phyloP scores from a whole-genome alignment of 306 rosid species.

The Begonia peltatifolia region DNA sequence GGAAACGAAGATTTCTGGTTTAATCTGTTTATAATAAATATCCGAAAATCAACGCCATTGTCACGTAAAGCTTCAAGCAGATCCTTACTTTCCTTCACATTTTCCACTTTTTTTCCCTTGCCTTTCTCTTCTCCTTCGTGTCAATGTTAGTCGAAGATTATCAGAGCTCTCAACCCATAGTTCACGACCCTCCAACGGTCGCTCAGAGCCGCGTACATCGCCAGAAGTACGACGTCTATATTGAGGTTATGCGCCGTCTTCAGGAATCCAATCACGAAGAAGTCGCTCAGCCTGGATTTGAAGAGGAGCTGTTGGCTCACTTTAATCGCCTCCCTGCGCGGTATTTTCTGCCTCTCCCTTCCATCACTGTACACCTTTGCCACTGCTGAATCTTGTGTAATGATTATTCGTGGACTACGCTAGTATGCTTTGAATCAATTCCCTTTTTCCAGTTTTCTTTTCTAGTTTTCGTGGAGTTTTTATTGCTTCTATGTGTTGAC shows the following conservation, averaged over 20 bases:
- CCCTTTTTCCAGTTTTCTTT: neutral
- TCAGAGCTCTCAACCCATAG: no score
- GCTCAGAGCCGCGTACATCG: no score
- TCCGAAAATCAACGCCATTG: no score
- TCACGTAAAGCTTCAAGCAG: no score
- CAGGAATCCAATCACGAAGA: conserved; percentile 51
- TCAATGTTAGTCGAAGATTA: no score
- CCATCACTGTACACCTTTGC: neutral
- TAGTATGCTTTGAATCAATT: neutral
- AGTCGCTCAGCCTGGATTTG: conserved; percentile 58
- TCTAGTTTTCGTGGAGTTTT: neutral
- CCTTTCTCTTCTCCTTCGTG: no score
- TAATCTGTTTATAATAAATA: no score
- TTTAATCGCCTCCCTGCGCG: conserved; percentile 92
- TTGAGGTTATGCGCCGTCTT: conserved; percentile 88
- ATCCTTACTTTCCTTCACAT: no score
- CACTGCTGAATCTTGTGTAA: no score
- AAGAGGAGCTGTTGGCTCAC: conserved; percentile 82
- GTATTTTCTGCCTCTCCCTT: conserved; percentile 20
- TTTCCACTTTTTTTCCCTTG: no score
- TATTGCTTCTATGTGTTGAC: neutral
- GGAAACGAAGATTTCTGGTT: no score
- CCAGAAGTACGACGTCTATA: conserved; percentile 35
- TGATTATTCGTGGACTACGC: neutral
- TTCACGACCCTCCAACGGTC: no score